Percentiles rank a stretch among this genome's conserved stretches.
Evolutionary conservation across 2,329 filamentous ascomycete species (phyloP).

Genomic region (Colletotrichum cereale): DNA sequence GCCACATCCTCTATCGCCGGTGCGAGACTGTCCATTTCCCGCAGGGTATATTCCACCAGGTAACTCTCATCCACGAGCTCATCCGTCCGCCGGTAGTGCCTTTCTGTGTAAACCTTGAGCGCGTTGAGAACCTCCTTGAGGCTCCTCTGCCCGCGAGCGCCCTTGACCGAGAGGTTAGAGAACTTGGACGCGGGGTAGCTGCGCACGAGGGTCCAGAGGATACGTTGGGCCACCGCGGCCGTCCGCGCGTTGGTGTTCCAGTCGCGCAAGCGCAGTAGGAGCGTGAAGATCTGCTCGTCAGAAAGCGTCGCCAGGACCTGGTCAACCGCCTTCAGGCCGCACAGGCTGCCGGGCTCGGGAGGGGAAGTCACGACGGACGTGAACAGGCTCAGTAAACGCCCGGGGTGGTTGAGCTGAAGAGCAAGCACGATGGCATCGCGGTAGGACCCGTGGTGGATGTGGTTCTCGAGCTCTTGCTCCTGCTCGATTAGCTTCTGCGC

Average conservation of each 20-base stretch:
- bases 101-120: constrained; percentile 90
- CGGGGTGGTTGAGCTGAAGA: constrained; percentile 93
- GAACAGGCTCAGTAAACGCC: constrained; percentile 86
- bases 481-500: constrained; percentile 88
- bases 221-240: constrained; percentile 84
- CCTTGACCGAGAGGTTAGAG: constrained; percentile 74
- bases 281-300: constrained; percentile 85
- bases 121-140: constrained; percentile 88
- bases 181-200: constrained; percentile 85
- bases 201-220: constrained; percentile 83
- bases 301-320: constrained; percentile 83
- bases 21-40: constrained; percentile 86
- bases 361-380: constrained; percentile 78
- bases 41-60: constrained; percentile 90
- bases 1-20: constrained; percentile 54
- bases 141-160: constrained; percentile 70
- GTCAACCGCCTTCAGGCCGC: constrained; percentile 79
- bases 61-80: constrained; percentile 95
- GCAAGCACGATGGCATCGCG: constrained; percentile 93
- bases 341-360: constrained; percentile 73
- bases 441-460: constrained; percentile 88
- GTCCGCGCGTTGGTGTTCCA: constrained; percentile 98
- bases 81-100: constrained; percentile 90
- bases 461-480: constrained; percentile 93
- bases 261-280: constrained; percentile 87